Conservation (phyloP, 768 basidiomycete species). For the Floccularia luteovirens region DNA sequence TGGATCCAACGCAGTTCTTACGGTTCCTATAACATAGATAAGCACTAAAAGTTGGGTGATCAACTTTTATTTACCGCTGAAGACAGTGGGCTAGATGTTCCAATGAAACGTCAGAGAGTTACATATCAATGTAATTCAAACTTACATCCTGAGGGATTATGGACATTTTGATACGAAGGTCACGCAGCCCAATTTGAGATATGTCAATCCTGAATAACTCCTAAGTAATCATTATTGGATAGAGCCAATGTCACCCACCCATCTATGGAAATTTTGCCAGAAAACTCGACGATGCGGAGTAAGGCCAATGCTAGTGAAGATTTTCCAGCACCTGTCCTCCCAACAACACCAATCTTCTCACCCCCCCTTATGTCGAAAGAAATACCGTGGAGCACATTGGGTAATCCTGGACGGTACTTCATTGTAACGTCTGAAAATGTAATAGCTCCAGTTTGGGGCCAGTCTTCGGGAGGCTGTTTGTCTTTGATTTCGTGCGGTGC, state of each 20-base stretch:
- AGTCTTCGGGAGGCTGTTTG: constrained; percentile 45
- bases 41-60: constrained; percentile 8
- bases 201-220: constrained; percentile 42
- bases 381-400: constrained; percentile 61
- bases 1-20: constrained; percentile 52
- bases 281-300: constrained; percentile 63
- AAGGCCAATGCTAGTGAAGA: constrained; percentile 59
- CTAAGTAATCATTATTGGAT: constrained; percentile 5
- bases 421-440: constrained; percentile 52
- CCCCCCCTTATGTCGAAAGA: constrained; percentile 51
- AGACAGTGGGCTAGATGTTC: constrained; percentile 38
- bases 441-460: constrained; percentile 59
- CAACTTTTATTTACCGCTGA: constrained; percentile 31
- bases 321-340: constrained; percentile 53
- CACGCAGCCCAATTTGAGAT: constrained; percentile 56
- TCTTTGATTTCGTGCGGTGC: constrained; percentile 53
- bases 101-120: background rate
- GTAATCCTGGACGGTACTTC: constrained; percentile 66
- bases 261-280: constrained; percentile 59
- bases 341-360: constrained; percentile 77
- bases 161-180: constrained; percentile 49
- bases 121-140: constrained; percentile 2
- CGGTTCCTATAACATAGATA: constrained; percentile 33
- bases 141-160: constrained; percentile 66
- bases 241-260: constrained; percentile 25